Evolutionary conservation across 805 yeast species (phyloP).

Genomic region (Myxozyma geophila): DNA sequence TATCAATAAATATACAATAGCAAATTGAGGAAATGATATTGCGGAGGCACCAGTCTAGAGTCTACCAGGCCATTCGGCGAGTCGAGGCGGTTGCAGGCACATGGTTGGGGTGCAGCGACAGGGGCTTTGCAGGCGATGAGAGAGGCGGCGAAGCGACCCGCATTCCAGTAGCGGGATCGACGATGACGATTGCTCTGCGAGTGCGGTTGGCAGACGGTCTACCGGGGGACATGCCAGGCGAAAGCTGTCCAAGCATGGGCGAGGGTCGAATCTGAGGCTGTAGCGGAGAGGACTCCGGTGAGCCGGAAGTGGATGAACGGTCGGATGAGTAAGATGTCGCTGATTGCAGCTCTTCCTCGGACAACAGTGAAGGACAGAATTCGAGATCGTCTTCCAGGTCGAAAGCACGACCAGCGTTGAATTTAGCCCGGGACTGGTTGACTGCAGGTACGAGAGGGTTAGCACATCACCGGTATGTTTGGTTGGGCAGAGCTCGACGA

Average conservation of each 20-base stretch:
- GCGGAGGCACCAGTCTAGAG: background rate
- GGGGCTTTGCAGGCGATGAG: slow-evolving; percentile 29
- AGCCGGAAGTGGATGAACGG: slow-evolving; percentile 37
- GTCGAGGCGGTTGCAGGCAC: slow-evolving; percentile 15
- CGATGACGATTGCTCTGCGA: slow-evolving; percentile 51
- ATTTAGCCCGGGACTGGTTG: slow-evolving; percentile 43
- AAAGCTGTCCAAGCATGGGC: slow-evolving; percentile 27
- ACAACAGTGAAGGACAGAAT: slow-evolving; percentile 59
- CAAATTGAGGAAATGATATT: background rate
- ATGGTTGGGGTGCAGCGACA: slow-evolving; percentile 7
- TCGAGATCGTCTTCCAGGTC: slow-evolving; percentile 73
- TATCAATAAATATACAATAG: slow-evolving; percentile 11
- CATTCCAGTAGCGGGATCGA: slow-evolving; percentile 60
- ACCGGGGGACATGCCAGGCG: slow-evolving; percentile 30
- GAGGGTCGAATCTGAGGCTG: slow-evolving; percentile 32
- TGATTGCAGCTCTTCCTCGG: slow-evolving; percentile 37
- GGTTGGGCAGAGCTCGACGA: background rate
- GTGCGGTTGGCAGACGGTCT: slow-evolving; percentile 23
- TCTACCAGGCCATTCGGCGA: slow-evolving; percentile 30
- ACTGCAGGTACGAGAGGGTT: slow-evolving; percentile 12
- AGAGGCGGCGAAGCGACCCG: slow-evolving; percentile 52
- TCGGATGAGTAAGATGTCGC: slow-evolving; percentile 32
- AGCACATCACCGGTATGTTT: background rate
- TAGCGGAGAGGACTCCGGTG: slow-evolving; percentile 37
- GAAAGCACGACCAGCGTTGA: slow-evolving; percentile 68